Evolutionary conservation across 148 eudicot species (phyloP).

Genomic region (Persicaria maculosa): DNA sequence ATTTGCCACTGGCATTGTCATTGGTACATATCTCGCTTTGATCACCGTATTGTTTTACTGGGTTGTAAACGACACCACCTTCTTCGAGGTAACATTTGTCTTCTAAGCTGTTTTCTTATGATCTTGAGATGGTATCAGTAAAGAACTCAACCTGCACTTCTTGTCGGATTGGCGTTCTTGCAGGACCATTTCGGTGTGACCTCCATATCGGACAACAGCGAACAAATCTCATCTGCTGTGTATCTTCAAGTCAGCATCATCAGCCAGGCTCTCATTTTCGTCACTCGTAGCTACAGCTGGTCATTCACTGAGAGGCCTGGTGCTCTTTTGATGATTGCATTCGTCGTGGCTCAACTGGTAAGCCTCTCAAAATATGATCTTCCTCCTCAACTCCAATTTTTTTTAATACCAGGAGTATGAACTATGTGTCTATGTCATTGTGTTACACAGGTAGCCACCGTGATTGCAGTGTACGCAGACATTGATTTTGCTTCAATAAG

Average conservation of each 20-base stretch:
- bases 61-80: conserved; percentile 37
- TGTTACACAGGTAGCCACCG: conserved; percentile 50
- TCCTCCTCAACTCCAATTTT: not conserved
- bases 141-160: not conserved
- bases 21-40: conserved; percentile 71
- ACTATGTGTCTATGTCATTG: not conserved
- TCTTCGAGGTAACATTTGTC: conserved; percentile 46
- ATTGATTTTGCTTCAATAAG: conserved; percentile 58
- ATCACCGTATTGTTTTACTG: conserved; percentile 73
- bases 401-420: not conserved
- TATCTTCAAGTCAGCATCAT: conserved; percentile 82
- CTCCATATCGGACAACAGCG: conserved; percentile 39
- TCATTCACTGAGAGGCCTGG: conserved; percentile 77
- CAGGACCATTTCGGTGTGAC: conserved; percentile 48
- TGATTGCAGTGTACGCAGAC: conserved; percentile 74
- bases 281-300: conserved; percentile 78
- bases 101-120: not conserved
- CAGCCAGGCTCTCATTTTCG: conserved; percentile 81
- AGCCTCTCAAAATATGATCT: conserved; percentile 1
- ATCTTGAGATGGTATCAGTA: not conserved
- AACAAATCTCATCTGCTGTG: conserved; percentile 60
- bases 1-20: conserved; percentile 54
- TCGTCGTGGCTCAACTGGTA: conserved; percentile 69
- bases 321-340: conserved; percentile 52
- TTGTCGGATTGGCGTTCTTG: not conserved